Evolutionary conservation across 2,329 filamentous ascomycete genomes (phyloP), one percentile per base, ranked within the genome.

Genomic region (Penicillium corylophilum): DNA sequence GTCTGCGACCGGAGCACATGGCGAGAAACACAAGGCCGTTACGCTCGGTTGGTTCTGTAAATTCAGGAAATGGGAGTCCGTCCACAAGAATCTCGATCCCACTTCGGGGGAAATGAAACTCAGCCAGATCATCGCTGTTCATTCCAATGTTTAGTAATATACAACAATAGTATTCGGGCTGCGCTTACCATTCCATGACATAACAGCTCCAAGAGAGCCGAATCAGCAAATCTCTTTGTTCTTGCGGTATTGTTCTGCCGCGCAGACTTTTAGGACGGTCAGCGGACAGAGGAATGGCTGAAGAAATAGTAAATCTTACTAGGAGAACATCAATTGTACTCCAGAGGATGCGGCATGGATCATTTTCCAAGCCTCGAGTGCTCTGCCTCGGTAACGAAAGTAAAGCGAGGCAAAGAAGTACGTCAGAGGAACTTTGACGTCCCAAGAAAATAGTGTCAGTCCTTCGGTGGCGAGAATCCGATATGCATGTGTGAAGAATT

Each of bases 201-300:
- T 58, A 60, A 31, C 55, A 58, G n/a, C 48, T 53, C 57, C 57
- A 60, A 12, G 53, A 51, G 29, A 55, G 54, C 15, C 57, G 55
- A n/a, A 48, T 36, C 18, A 60, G 20, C 7, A 49, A 24, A 3
- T 44, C 50, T 22, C 47, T 44, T 15, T 56, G 41, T 15, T 47
- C 44, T 3, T 33, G 20, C 9, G 22, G 18, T 9, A 55, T 53
- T 5, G 10, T 50, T 33, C n/a, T 54, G 20, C 42, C 51, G 24
- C 52, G 53, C 31, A 54, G 22, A 33, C 57, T n/a, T n/a, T n/a
- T 60, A 20, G 13, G 39, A 20, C 4, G 10, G 22, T 51, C 23
- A 54, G 40, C 23, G 18, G 33, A 31, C n/a, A 8, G n/a, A 18
- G 45, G 9, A 12, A 7, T 13, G 2, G 16, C 12, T 1, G 4